These are phyloP conservation scores for Exidia glandulosa DNA, from an alignment of 768 basidiomycete genomes.

Conservation along the genomic window DNA sequence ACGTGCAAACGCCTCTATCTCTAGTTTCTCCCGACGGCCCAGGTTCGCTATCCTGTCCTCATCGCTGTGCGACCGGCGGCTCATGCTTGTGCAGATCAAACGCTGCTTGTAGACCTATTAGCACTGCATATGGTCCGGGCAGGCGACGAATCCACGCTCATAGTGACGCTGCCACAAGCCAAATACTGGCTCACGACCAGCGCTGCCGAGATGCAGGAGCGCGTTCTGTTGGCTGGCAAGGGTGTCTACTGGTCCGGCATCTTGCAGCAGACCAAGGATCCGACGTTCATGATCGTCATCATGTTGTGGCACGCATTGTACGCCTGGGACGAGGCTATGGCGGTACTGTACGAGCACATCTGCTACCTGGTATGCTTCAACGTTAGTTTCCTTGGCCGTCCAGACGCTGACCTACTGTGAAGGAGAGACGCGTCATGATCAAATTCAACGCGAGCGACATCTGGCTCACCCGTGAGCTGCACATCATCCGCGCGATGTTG, in stretches of 20 bases:
- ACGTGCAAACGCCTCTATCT: not conserved
- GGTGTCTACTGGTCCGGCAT: conserved; percentile 29
- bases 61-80: not conserved
- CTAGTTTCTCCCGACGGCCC: not conserved
- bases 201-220: conserved; percentile 2
- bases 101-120: not conserved
- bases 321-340: conserved; percentile 51
- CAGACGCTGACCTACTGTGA: not conserved
- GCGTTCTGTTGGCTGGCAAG: conserved; percentile 11
- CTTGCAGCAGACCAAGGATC: conserved; percentile 27
- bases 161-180: conserved; percentile 19
- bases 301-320: conserved; percentile 50
- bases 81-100: not conserved
- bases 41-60: not conserved
- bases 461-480: conserved; percentile 39
- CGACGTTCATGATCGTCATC: conserved; percentile 43
- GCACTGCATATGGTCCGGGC: not conserved
- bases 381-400: not conserved
- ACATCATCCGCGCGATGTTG: conserved; percentile 46
- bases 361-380: conserved; percentile 32
- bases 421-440: conserved; percentile 37
- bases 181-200: not conserved
- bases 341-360: conserved; percentile 39
- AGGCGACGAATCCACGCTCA: conserved; percentile 4
- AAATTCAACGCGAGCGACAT: conserved; percentile 23